These are phyloP conservation scores for Jatropha curcas DNA, from an alignment of 345 rosid species.

Conservation along the genomic window DNA sequence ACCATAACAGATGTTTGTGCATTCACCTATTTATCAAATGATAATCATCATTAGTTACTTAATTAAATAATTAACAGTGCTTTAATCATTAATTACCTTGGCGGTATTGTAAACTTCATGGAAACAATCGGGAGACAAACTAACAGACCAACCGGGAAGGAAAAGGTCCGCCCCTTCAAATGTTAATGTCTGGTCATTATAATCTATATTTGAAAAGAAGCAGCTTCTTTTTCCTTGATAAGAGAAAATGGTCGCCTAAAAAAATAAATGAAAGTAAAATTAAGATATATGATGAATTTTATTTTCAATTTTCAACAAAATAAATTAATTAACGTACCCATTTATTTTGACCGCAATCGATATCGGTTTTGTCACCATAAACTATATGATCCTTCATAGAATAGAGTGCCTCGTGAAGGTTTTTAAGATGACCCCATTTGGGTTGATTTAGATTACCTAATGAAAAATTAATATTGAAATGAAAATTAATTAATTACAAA, in stretches of 20 bases:
- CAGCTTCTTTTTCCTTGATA: conserved; percentile 34
- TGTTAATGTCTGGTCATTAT: conserved; percentile 5
- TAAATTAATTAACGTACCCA: not conserved
- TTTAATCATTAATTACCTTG: conserved; percentile 24
- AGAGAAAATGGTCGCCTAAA: conserved; percentile 31
- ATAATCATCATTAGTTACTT: too few species aligned
- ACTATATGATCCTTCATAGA: conserved; percentile 11
- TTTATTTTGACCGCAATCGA: too few species aligned
- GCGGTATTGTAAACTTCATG: conserved; percentile 47
- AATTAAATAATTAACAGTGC: too few species aligned
- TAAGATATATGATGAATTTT: too few species aligned
- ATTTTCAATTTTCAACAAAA: too few species aligned
- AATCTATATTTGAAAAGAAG: conserved; percentile 28
- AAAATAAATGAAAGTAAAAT: not conserved
- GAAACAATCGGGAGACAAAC: conserved; percentile 40
- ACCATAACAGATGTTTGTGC: conserved; percentile 33
- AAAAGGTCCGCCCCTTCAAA: conserved; percentile 18
- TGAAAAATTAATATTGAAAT: not conserved
- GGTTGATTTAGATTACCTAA: conserved; percentile 18
- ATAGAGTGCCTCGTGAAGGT: conserved; percentile 8
- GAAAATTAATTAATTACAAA: not conserved
- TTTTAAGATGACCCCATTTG: conserved; percentile 22
- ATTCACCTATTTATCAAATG: conserved; percentile 29
- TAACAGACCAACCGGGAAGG: conserved; percentile 42
- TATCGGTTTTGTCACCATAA: too few species aligned